Evolutionary conservation across 2,329 filamentous ascomycete species (phyloP), one percentile per base, ranked within the genome.

Genomic region (Colletotrichum truncatum): DNA sequence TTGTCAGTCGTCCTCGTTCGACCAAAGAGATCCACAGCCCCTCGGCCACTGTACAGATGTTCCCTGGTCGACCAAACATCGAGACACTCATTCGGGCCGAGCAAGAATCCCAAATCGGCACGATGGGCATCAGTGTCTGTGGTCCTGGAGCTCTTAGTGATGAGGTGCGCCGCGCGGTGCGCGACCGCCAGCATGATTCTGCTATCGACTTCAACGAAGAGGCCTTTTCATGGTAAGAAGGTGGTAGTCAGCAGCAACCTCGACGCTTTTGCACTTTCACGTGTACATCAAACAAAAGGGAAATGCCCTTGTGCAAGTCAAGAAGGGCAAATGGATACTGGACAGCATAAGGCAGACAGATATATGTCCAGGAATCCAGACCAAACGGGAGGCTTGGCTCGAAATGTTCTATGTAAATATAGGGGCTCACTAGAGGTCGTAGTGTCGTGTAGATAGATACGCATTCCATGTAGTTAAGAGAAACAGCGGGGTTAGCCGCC

Each of bases 1-100:
- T 94, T 75, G 90, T 94, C 70, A 93, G 89, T 69, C 83, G 91
- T 62, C 91, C 91, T 6, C 84, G 90, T 39, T 91, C 89, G 49
- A 93, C 89, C 46, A 93, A 93, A 82, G 91, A 94, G 77, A 93
- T 94, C 57, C 91, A 93, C 81, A 92, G 89, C 70, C 92, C 92
- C 3, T 91, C 88, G 34, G 86, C 89, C 1, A 93, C 90, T 16
- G 92, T 95, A 11, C 91, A 94, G 75, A 94, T 94, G 92, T 93
- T 93, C 83, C 92, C 92, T 4, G 92, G 92, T 14, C 84, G 91
- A 70, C 91, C 91, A 16, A 93, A 93, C 75, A 89, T 93, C 55
- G 86, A 90, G 68, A 91, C 90, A 1, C 82, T 94, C 14, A 81
- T 94, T 65, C 85, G 89, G 59, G 88, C 89, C 72, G 91, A 94